phyloP scores from a whole-genome alignment of 352 stramenopile species.

The Phytophthora meadii region DNA sequence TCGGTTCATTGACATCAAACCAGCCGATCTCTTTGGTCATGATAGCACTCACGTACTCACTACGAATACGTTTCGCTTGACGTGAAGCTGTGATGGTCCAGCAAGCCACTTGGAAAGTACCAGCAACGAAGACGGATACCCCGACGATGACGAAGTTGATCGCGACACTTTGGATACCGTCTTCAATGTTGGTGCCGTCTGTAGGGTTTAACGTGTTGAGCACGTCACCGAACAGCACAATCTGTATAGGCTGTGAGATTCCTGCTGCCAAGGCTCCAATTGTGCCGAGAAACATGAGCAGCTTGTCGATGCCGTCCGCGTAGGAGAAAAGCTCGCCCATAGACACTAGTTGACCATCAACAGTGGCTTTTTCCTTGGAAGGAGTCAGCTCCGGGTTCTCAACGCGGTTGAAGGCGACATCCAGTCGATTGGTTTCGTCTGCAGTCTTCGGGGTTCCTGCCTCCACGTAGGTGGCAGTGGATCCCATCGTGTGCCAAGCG shows the following conservation, averaged over 20 bases:
- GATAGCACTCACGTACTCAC: slow-evolving; percentile 61
- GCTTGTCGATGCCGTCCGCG: slow-evolving; percentile 57
- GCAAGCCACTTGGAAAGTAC: slow-evolving; percentile 63
- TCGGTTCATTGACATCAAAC: slow-evolving; percentile 75
- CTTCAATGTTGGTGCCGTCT: slow-evolving; percentile 30
- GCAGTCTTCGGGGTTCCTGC: slow-evolving; percentile 23
- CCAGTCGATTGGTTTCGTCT: slow-evolving; percentile 33
- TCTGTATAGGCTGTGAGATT: slow-evolving; percentile 67
- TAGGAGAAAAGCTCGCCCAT: slow-evolving; percentile 60
- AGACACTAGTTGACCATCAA: slow-evolving; percentile 49
- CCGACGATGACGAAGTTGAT: slow-evolving; percentile 67
- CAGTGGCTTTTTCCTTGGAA: slow-evolving; percentile 22
- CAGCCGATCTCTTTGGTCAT: slow-evolving; percentile 72
- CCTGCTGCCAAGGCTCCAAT: slow-evolving; percentile 51
- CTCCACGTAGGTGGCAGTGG: slow-evolving; percentile 23
- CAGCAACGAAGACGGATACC: slow-evolving; percentile 56
- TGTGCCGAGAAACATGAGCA: slow-evolving; percentile 64
- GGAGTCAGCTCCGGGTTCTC: slow-evolving; percentile 13
- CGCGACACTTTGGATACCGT: slow-evolving; percentile 42
- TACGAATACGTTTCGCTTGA: slow-evolving; percentile 66
- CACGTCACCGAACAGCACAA: slow-evolving; percentile 75
- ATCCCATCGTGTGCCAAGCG: slow-evolving; percentile 23
- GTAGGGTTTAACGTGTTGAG: slow-evolving; percentile 76
- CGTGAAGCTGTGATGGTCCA: slow-evolving; percentile 72
- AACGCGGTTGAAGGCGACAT: slow-evolving; percentile 33